A percentile compares a stretch with the other conserved stretches of the same genome.
phyloP scores from a whole-genome alignment of 176 grass and related monocot species.

The Carex pumila region DNA sequence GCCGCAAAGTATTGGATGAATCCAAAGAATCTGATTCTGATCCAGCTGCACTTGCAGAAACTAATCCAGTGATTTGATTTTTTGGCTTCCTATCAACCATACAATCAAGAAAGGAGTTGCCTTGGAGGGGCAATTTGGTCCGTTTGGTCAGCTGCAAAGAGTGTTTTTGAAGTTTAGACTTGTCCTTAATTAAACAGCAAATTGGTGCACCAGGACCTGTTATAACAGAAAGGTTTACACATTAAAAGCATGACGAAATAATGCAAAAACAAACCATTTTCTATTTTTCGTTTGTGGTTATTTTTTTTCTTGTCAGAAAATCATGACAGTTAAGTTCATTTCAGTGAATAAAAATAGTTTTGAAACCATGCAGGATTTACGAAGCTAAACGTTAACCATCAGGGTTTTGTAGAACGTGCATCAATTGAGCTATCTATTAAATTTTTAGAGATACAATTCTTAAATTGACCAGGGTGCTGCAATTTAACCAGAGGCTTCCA shows the following conservation, averaged over 20 bases:
- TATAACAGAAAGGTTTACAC: not conserved
- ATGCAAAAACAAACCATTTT: not conserved
- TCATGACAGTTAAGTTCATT: not conserved
- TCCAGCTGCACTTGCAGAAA: slow-evolving; percentile 40
- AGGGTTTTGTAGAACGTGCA: not conserved
- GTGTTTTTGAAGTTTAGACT: slow-evolving; percentile 1
- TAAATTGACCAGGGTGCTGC: not conserved
- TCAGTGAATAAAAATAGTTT: not conserved
- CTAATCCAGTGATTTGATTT: not conserved
- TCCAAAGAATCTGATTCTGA: slow-evolving; percentile 54
- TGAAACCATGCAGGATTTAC: not conserved
- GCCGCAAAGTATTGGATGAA: slow-evolving; percentile 37
- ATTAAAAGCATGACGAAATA: not conserved
- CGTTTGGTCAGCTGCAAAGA: not conserved
- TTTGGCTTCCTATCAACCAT: not conserved
- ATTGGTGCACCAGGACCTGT: slow-evolving; percentile 6
- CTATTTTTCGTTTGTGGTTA: not conserved
- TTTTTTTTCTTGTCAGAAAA: not conserved
- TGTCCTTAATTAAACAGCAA: slow-evolving; percentile 9
- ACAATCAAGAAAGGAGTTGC: not conserved
- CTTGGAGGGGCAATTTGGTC: not conserved
- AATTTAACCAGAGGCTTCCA: not conserved
- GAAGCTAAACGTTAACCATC: not conserved
- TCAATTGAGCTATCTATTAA: not conserved
- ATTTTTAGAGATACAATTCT: not conserved